Conservation (phyloP, 345 rosid species). For the Euphorbia pulcherrima region DNA sequence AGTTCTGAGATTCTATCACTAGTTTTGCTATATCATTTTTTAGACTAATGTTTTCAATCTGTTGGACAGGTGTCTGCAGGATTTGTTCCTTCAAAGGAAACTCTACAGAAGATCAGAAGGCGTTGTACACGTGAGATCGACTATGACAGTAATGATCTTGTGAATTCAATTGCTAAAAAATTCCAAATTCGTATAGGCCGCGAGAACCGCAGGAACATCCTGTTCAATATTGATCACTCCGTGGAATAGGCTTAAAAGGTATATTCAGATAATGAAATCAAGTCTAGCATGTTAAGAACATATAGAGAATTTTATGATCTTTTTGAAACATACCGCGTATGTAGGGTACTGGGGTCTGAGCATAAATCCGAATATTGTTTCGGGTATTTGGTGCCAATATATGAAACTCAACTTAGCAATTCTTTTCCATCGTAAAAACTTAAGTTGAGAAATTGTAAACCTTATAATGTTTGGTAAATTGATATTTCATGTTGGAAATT, state of each 20-base stretch:
- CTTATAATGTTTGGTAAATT: background rate
- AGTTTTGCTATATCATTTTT: background rate
- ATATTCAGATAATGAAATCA: constrained; percentile 13
- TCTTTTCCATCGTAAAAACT: background rate
- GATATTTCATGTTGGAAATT: background rate
- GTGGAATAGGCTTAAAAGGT: constrained; percentile 44
- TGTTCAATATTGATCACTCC: constrained; percentile 68
- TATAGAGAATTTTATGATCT: background rate
- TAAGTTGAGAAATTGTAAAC: background rate
- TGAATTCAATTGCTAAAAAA: constrained; percentile 50
- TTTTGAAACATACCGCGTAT: background rate
- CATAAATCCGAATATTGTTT: background rate
- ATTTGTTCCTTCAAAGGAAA: constrained; percentile 72
- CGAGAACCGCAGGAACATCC: constrained; percentile 65
- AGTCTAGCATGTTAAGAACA: background rate
- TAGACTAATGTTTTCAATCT: constrained; percentile 14
- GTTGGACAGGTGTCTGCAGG: constrained; percentile 62
- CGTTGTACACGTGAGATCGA: constrained; percentile 83
- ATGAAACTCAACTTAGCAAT: background rate
- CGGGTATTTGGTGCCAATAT: background rate
- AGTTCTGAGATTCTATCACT: constrained; percentile 8
- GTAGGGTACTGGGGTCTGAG: background rate
- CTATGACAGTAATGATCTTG: constrained; percentile 53
- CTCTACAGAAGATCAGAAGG: constrained; percentile 69
- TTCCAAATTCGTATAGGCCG: constrained; percentile 57